Evolutionary conservation across 495 filamentous ascomycete species (phyloP), one percentile per base, ranked within the genome.

Genomic region (Penicillium canescens): DNA sequence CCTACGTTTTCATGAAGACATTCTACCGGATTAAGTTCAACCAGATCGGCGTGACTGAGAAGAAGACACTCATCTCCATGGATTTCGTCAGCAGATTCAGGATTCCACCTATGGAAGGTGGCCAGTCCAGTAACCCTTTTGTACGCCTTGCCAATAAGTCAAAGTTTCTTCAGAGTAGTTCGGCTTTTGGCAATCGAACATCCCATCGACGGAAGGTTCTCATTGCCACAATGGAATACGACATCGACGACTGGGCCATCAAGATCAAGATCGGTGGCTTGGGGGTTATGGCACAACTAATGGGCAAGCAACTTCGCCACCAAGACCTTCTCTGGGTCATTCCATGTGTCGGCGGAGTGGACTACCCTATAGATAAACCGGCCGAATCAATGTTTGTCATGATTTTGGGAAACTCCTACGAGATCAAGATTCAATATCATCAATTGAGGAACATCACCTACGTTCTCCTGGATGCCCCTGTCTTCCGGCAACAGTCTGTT

Each of bases 1-100:
- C 83, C 1, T 87, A 76, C 62, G 61, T 81, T 3, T 89, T 86
- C 72, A 78, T 83, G 72, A 78, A 79, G 50, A 79, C 79, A 16
- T 89, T 88, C 67, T 89, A 88, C 67, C 77, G 81, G 21, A 82
- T 89, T 67, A 88, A 87, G 63, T 82, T 89, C 72, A 88, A 88
- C 62, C 77, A 87, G 61, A 65, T 82, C 11, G 87, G 87, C 40
- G 80, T 87, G 6, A 74, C 63, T 33, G 71, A 80, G 41, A 80
- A 80, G 61, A 75, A 75, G 43, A 57, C 60, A 13, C 59, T 77
- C 9, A 63, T 78, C 10, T 73, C 76, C 0, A 43, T 77, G 11
- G 64, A 66, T 11, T 28, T 79, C 12, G 46, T 70, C 35, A 58
- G 71, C 28, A 68, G 55, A 31, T 46, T 73, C 14, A 67, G 63